Evolutionary conservation across 139 green algal species (phyloP).

Genomic region (Coccomyxa sp.): DNA sequence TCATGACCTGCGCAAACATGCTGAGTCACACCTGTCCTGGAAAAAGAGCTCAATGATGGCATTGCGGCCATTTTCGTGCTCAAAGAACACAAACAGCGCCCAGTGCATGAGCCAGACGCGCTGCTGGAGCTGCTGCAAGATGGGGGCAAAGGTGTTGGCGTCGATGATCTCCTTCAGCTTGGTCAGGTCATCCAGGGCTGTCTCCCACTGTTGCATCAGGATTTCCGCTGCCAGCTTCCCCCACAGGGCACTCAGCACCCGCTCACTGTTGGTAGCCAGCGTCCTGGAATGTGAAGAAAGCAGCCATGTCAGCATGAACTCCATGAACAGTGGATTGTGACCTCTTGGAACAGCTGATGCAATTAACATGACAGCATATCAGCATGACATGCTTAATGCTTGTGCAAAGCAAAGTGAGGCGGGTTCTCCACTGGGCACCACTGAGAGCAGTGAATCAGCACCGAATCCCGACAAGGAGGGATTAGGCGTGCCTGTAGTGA

Average conservation of each 20-base stretch:
- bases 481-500: conserved; percentile 60
- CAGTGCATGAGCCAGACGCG: conserved; percentile 98
- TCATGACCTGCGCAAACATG: background rate
- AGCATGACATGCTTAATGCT: too few species aligned
- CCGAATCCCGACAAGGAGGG: background rate
- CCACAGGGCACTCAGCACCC: conserved; percentile 85
- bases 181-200: conserved; percentile 85
- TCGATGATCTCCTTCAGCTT: conserved; percentile 94
- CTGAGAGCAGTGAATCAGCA: too few species aligned
- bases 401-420: too few species aligned
- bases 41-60: conserved; percentile 96
- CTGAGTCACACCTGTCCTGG: conserved; percentile 64
- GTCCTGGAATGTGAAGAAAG: conserved; percentile 11
- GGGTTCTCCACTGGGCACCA: too few species aligned
- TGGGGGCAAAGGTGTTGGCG: conserved; percentile 77
- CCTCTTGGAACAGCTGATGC: too few species aligned
- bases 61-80: conserved; percentile 93
- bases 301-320: background rate
- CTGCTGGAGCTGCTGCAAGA: conserved; percentile 90
- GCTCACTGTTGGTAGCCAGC: conserved; percentile 79
- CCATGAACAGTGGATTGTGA: background rate
- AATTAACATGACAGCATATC: too few species aligned
- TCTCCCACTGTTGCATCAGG: conserved; percentile 81
- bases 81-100: conserved; percentile 97
- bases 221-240: conserved; percentile 95